These are phyloP conservation scores for Torulaspora quercuum DNA, from an alignment of 805 yeast genomes.

Conservation along the genomic window DNA sequence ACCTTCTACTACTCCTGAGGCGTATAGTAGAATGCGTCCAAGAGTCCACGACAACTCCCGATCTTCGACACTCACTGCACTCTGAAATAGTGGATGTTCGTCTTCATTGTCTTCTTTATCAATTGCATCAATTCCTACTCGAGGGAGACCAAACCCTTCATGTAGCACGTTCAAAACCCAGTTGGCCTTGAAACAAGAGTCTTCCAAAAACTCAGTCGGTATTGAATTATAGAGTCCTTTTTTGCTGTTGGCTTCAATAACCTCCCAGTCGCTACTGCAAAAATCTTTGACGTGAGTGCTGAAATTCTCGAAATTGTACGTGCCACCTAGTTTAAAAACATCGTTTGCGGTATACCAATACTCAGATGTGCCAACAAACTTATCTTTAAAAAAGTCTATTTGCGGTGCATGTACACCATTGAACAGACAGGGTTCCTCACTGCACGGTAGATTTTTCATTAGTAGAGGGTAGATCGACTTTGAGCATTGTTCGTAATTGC, in stretches of 20 bases:
- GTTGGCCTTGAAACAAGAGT: constrained; percentile 89
- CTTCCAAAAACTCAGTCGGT: constrained; percentile 53
- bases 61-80: constrained; percentile 76
- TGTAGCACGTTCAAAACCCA: constrained; percentile 90
- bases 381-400: constrained; percentile 72
- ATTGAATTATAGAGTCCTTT: constrained; percentile 58
- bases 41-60: constrained; percentile 93
- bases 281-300: constrained; percentile 62
- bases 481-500: constrained; percentile 72
- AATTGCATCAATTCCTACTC: constrained; percentile 52
- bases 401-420: constrained; percentile 94
- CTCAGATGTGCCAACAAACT: constrained; percentile 90
- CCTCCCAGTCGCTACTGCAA: constrained; percentile 75
- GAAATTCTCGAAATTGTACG: constrained; percentile 70
- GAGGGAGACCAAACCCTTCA: constrained; percentile 88
- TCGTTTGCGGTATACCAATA: constrained; percentile 98
- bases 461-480: constrained; percentile 71
- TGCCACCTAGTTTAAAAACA: constrained; percentile 83
- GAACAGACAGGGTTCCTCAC: constrained; percentile 84
- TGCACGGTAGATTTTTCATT: constrained; percentile 75
- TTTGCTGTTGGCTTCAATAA: constrained; percentile 46
- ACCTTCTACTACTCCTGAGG: constrained; percentile 58
- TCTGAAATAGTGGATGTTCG: constrained; percentile 64
- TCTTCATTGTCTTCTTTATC: constrained; percentile 24
- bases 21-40: constrained; percentile 81